These are phyloP conservation scores for Neotropicomus parvogracilis DNA, from an alignment of 1,284 basidiomycete species.

Conservation along the genomic window DNA sequence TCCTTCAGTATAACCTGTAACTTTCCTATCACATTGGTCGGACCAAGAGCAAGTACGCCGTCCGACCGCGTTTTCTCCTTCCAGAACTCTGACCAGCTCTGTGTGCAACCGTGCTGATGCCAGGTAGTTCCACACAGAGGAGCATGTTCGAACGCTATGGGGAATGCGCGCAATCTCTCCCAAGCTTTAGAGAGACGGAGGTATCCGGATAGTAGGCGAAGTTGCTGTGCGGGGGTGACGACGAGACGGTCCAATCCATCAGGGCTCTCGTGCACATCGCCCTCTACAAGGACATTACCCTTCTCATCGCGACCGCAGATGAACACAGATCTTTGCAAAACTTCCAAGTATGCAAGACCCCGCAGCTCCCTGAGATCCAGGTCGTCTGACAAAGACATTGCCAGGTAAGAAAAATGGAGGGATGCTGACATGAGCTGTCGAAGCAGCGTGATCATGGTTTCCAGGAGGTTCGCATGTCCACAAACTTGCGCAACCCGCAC, in stretches of 20 bases:
- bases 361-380: conserved; percentile 52
- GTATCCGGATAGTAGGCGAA: conserved; percentile 62
- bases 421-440: conserved; percentile 54
- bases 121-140: conserved; percentile 58
- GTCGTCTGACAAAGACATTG: conserved; percentile 66
- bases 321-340: conserved; percentile 57
- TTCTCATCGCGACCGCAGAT: conserved; percentile 31
- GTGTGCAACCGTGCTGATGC: conserved; percentile 64
- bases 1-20: conserved; percentile 56
- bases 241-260: conserved; percentile 42
- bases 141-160: conserved; percentile 58
- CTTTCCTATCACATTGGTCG: conserved; percentile 61
- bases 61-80: conserved; percentile 63
- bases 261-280: conserved; percentile 30
- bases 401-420: conserved; percentile 61
- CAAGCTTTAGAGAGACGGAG: conserved; percentile 59
- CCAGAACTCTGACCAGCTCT: conserved; percentile 67
- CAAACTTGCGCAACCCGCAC: conserved; percentile 64
- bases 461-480: conserved; percentile 52
- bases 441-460: conserved; percentile 54
- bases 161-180: conserved; percentile 54
- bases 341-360: conserved; percentile 64
- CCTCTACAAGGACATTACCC: conserved; percentile 22
- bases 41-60: conserved; percentile 48
- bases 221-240: conserved; percentile 52